Evolutionary conservation across 495 filamentous ascomycete species (phyloP).

Genomic region (Tuber indicum): DNA sequence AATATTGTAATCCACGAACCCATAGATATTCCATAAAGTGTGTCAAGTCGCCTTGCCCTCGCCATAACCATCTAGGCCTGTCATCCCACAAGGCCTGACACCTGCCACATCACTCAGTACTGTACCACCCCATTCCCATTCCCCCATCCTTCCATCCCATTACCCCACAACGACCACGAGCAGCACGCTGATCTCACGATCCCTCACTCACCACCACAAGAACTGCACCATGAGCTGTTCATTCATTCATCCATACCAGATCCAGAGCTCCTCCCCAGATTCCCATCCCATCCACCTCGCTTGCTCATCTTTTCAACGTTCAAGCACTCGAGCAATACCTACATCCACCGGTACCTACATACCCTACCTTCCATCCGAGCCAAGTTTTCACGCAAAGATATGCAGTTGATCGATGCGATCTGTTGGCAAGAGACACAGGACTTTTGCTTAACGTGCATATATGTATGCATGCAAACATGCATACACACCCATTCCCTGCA

Average conservation of each 20-base stretch:
- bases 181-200: background rate
- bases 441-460: background rate
- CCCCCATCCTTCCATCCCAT: background rate
- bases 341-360: background rate
- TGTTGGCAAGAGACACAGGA: background rate
- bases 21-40: background rate
- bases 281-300: background rate
- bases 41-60: background rate
- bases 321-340: background rate
- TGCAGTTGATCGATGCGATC: constrained; percentile 6
- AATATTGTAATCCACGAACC: background rate
- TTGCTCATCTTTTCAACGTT: background rate
- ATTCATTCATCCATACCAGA: background rate
- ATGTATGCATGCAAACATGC: background rate
- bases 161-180: background rate
- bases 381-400: background rate
- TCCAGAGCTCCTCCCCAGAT: constrained; percentile 2
- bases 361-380: background rate
- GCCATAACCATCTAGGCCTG: background rate
- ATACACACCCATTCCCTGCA: background rate
- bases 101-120: constrained; percentile 2
- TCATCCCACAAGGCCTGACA: background rate
- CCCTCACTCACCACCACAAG: background rate
- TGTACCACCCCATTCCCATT: background rate
- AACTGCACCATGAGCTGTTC: constrained; percentile 6